Conservation (phyloP, 2,329 filamentous ascomycete genomes). For the Diaporthe eres region DNA sequence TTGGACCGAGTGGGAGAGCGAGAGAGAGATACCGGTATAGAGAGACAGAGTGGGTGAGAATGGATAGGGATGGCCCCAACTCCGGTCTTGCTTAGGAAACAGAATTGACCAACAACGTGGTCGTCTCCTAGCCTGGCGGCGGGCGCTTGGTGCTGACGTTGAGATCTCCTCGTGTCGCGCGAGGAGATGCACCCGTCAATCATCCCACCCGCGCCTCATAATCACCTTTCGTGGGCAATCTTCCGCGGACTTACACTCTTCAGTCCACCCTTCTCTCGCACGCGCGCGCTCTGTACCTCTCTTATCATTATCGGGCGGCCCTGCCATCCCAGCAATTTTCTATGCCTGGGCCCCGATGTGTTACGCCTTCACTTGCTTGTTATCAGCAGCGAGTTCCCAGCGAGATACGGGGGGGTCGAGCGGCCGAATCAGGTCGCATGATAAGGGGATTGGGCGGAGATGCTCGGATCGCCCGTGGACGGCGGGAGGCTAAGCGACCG, state of each 20-base stretch:
- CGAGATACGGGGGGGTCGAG: neutral
- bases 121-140: neutral
- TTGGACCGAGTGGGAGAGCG: neutral
- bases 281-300: no score
- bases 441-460: conserved; percentile 38
- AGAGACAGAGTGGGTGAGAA: neutral
- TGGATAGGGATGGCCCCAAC: neutral
- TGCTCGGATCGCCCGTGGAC: conserved; percentile 21
- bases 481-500: conserved; percentile 3
- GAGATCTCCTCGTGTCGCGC: conserved; percentile 27
- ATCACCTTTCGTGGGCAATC: neutral
- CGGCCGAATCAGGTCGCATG: conserved; percentile 29
- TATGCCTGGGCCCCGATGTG: neutral
- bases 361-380: neutral
- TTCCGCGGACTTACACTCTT: conserved; percentile 20
- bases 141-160: conserved; percentile 8
- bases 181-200: conserved; percentile 28
- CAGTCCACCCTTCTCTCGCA: neutral
- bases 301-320: conserved; percentile 4
- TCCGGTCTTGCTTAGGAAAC: conserved; percentile 23
- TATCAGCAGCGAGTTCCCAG: conserved; percentile 17
- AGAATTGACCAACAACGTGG: conserved; percentile 24
- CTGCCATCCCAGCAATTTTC: neutral
- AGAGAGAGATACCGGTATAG: neutral
- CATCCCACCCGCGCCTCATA: conserved; percentile 17